A percentile compares a stretch with the other conserved stretches of the same genome.
phyloP scores from a whole-genome alignment of 192 early-diverging fungal species.

The Oehlia diaphana region DNA sequence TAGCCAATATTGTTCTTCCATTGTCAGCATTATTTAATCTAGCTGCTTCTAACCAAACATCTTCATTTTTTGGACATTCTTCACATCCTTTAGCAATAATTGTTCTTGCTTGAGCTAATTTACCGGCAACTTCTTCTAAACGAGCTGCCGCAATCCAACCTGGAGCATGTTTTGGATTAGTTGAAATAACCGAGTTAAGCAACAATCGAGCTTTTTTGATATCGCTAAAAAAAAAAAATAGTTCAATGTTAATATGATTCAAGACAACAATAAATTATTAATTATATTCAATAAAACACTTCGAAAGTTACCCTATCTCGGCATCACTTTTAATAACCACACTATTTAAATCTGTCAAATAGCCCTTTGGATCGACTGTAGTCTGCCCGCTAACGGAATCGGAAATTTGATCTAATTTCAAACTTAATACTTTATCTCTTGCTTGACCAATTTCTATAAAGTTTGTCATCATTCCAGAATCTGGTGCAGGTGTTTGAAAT shows the following conservation, averaged over 20 bases:
- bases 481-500: constrained; percentile 56
- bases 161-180: constrained; percentile 95
- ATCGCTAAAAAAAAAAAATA: constrained; percentile 55
- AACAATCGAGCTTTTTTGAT: constrained; percentile 88
- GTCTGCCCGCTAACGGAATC: constrained; percentile 87
- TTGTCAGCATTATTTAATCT: constrained; percentile 82
- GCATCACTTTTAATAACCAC: constrained; percentile 77
- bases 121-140: constrained; percentile 90
- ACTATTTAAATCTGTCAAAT: constrained; percentile 89
- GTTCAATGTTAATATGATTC: neutral
- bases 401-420: constrained; percentile 90
- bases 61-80: constrained; percentile 91
- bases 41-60: constrained; percentile 96
- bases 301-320: constrained; percentile 55
- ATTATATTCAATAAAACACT: neutral
- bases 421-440: constrained; percentile 84
- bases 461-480: constrained; percentile 74
- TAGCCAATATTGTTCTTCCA: constrained; percentile 88
- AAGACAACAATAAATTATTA: neutral
- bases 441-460: constrained; percentile 93
- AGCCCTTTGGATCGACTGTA: constrained; percentile 93
- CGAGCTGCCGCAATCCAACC: constrained; percentile 99
- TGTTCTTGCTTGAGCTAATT: constrained; percentile 77
- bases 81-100: constrained; percentile 91
- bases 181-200: constrained; percentile 84